Base-by-base conservation (phyloP, 192 early-diverging fungal genomes). In the Coemansia sp. region DNA sequence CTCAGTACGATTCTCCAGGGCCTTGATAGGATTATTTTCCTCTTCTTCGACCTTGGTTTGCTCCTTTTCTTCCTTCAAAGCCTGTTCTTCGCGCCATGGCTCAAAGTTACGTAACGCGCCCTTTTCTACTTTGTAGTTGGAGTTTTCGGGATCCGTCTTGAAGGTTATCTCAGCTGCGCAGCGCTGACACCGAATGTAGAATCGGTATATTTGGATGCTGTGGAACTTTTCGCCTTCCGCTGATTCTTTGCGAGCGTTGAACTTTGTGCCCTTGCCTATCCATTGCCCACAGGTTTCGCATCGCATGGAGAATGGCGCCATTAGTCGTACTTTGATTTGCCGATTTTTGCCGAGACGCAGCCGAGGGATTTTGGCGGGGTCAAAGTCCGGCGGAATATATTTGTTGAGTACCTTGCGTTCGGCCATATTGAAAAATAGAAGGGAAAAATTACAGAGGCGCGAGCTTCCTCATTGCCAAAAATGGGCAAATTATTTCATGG, bases 301-400 rank as follows among this genome's bases (percentile, higher is more conserved):
- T 40, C 92, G 91, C 97, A 99, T 99, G 2, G 97, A 96, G 70
- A 96, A 99, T 7, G 97, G 97, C 4, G 97, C 89, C 92, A 97
- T 97, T 21, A 99, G 87, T 23, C 97, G 95, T 20, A 99, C 97
- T 66, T 96, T 99, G 70, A 94, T 92, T 59, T 96, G 94, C 23
- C 83, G 84, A 85, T 90, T 89, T 68, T 91, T 93, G 40, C 89
- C 86, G 55, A 85, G 86, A 45, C 91, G 93, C 45, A 93, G 87
- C 60, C 89, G 85, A 8, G 91, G 93, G 66, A 96, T 92, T 80
- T 93, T 90, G n/a, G 93, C 83, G 35, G 96, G 96, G 74, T 97
- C 96, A 73, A 99, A 99, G 76, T 99, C 94, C 18, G 95, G 95
- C 9, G 96, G 95, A 65, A 92, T 94, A 73, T 97, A 98, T 73